Evolutionary conservation across 2,329 filamentous ascomycete species (phyloP).

Genomic region (Colletotrichum agaves): DNA sequence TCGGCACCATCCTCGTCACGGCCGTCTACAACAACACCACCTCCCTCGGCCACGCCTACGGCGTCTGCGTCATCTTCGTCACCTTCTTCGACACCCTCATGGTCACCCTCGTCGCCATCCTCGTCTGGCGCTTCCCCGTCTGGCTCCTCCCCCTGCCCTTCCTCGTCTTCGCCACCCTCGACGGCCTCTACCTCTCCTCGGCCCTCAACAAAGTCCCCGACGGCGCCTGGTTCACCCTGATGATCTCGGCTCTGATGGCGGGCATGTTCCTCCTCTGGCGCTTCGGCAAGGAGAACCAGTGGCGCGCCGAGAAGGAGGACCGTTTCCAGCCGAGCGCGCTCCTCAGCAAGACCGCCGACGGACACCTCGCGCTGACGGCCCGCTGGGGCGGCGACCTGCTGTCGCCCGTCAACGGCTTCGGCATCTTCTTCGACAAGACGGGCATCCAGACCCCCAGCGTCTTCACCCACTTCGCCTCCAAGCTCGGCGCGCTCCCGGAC

Average conservation of each 20-base stretch:
- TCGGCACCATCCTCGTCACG: constrained; percentile 79
- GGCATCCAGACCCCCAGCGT: constrained; percentile 73
- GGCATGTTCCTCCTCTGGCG: constrained; percentile 79
- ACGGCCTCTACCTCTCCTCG: constrained; percentile 76
- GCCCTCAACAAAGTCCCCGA: constrained; percentile 78
- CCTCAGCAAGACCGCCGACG: constrained; percentile 40
- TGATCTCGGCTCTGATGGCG: constrained; percentile 71
- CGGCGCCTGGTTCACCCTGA: constrained; percentile 82
- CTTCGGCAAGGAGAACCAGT: constrained; percentile 82
- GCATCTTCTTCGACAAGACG: constrained; percentile 83
- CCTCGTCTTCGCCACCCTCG: constrained; percentile 72
- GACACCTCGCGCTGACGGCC: constrained; percentile 46
- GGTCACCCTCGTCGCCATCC: constrained; percentile 75
- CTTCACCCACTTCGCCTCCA: constrained; percentile 78
- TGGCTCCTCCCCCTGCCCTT: constrained; percentile 70
- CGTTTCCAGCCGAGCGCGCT: constrained; percentile 61
- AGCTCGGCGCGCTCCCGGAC: constrained; percentile 74
- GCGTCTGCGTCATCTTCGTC: constrained; percentile 83
- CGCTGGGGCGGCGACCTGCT: constrained; percentile 55
- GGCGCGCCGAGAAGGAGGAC: constrained; percentile 75
- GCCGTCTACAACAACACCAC: constrained; percentile 80
- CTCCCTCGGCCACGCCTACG: constrained; percentile 78
- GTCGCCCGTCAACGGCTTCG: constrained; percentile 66
- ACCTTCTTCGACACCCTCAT: constrained; percentile 83
- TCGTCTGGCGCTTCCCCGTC: constrained; percentile 75